A percentile compares a stretch with the other conserved stretches of the same genome.
These are phyloP conservation scores for Trametes coccinea DNA, from an alignment of 768 basidiomycete species.

Conservation along the genomic window DNA sequence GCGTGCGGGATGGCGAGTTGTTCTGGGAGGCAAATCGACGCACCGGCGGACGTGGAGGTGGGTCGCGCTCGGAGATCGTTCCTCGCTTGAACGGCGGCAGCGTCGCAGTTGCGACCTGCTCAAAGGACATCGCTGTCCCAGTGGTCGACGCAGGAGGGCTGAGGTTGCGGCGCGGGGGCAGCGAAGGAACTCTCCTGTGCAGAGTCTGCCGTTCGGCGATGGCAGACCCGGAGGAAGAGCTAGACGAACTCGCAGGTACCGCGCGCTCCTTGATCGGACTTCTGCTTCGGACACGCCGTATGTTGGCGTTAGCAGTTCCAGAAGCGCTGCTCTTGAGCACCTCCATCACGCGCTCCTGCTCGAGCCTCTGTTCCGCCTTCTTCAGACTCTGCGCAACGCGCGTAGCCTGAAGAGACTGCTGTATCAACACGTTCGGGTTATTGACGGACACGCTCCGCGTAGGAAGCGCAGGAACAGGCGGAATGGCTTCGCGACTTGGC, in stretches of 20 bases:
- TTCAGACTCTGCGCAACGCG: slow-evolving; percentile 72
- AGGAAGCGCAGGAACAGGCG: slow-evolving; percentile 21
- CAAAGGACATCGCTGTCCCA: slow-evolving; percentile 39
- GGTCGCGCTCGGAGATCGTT: not conserved
- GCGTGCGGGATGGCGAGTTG: slow-evolving; percentile 35
- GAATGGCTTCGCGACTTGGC: not conserved
- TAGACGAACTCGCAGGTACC: slow-evolving; percentile 1
- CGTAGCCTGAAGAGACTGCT: slow-evolving; percentile 71
- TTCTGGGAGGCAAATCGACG: slow-evolving; percentile 22
- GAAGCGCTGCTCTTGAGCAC: slow-evolving; percentile 62
- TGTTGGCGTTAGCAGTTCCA: slow-evolving; percentile 17
- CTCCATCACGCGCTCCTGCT: slow-evolving; percentile 68
- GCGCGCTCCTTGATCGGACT: slow-evolving; percentile 24
- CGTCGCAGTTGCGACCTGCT: slow-evolving; percentile 43
- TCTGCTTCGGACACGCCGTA: slow-evolving; percentile 24
- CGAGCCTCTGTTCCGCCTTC: slow-evolving; percentile 64
- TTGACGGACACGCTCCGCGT: slow-evolving; percentile 25
- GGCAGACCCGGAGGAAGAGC: slow-evolving; percentile 17
- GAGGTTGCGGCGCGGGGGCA: slow-evolving; percentile 39
- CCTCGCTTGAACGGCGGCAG: slow-evolving; percentile 18
- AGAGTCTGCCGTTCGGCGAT: slow-evolving; percentile 7
- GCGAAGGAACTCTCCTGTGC: slow-evolving; percentile 30
- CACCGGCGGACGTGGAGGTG: slow-evolving; percentile 6
- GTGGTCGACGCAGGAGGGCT: slow-evolving; percentile 39
- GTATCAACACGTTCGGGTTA: slow-evolving; percentile 53